Conservation (phyloP, 1,284 basidiomycete genomes). For the Lignosus rhinocerotis region DNA sequence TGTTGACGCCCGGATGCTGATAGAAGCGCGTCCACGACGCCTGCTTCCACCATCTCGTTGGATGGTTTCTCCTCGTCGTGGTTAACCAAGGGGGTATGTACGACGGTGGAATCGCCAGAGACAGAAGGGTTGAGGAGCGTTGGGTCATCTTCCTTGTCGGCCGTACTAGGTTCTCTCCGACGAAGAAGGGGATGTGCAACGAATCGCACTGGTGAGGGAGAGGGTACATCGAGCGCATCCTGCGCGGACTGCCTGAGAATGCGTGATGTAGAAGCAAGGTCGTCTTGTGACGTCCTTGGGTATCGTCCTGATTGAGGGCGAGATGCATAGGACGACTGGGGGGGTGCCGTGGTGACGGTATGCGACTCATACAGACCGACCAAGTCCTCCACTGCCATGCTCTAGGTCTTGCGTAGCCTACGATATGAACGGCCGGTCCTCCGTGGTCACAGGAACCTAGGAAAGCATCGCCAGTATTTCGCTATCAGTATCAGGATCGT, state of each 20-base stretch:
- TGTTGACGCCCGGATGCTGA: constrained; percentile 13
- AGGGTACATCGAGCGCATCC: not conserved
- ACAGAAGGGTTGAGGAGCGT: constrained; percentile 5
- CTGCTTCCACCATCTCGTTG: constrained; percentile 11
- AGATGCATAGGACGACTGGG: constrained; percentile 6
- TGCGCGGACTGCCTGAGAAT: not conserved
- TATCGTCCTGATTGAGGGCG: not conserved
- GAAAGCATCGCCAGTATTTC: not conserved
- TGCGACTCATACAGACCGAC: constrained; percentile 32
- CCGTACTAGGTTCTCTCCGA: constrained; percentile 25
- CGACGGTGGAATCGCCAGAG: not conserved
- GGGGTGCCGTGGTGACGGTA: not conserved
- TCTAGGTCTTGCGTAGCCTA: not conserved
- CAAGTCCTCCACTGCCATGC: constrained; percentile 35
- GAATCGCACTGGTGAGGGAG: constrained; percentile 17
- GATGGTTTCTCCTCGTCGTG: not conserved
- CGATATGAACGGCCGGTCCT: not conserved
- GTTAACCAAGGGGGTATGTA: not conserved
- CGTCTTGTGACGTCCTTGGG: constrained; percentile 2
- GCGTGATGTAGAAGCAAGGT: not conserved
- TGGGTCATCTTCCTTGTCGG: constrained; percentile 25
- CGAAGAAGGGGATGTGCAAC: constrained; percentile 27
- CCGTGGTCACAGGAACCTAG: not conserved
- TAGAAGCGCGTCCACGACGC: constrained; percentile 23
- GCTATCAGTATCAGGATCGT: not conserved